phyloP scores from a whole-genome alignment of 192 early-diverging fungal species.

The Phlyctochytrium bullatum region DNA sequence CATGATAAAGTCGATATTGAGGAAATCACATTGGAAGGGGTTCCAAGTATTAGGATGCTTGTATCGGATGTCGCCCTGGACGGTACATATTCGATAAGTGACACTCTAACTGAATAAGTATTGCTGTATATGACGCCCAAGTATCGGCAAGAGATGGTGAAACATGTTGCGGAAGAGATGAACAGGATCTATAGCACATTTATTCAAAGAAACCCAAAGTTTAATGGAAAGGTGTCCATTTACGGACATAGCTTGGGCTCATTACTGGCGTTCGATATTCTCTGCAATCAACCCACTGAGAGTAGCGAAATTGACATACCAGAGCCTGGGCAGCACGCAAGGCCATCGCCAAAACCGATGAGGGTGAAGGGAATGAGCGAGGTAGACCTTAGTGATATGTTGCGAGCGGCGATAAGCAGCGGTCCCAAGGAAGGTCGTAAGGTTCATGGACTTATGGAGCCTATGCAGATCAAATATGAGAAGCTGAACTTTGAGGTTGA shows the following conservation, averaged over 20 bases:
- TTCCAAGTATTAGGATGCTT: conserved; percentile 74
- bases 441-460: conserved; percentile 41
- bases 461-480: conserved; percentile 30
- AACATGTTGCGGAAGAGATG: conserved; percentile 69
- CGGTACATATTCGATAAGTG: conserved; percentile 47
- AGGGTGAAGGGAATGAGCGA: conserved; percentile 19
- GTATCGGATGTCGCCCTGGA: conserved; percentile 84
- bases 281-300: conserved; percentile 62
- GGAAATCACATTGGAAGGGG: conserved; percentile 78
- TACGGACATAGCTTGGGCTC: conserved; percentile 80
- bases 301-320: background rate
- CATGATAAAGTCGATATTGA: conserved; percentile 49
- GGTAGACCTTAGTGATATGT: conserved; percentile 47
- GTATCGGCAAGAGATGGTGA: conserved; percentile 79
- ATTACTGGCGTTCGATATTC: conserved; percentile 74
- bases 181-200: conserved; percentile 75
- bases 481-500: conserved; percentile 66
- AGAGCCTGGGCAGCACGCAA: background rate
- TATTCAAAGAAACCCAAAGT: conserved; percentile 69
- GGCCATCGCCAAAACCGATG: background rate
- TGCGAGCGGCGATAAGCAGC: conserved; percentile 6
- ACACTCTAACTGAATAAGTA: conserved; percentile 34
- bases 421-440: conserved; percentile 1
- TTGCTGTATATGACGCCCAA: conserved; percentile 82
- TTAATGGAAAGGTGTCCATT: conserved; percentile 74